Evolutionary conservation across 352 stramenopile species (phyloP).

Genomic region (Pythium volutum): DNA sequence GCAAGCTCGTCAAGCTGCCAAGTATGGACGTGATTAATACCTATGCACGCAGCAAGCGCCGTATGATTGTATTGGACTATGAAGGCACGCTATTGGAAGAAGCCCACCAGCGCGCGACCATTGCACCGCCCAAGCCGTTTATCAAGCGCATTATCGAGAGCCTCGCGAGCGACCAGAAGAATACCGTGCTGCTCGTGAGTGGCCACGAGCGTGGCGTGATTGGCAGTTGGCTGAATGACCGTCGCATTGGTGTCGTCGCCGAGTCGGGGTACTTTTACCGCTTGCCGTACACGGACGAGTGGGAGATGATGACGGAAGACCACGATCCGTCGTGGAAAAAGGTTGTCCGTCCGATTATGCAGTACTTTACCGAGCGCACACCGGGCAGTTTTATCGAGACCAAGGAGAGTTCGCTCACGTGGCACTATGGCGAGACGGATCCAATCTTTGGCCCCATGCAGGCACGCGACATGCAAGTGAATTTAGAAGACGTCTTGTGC

Average conservation of each 20-base stretch:
- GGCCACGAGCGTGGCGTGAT: constrained; percentile 70
- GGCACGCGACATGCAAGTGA: constrained; percentile 85
- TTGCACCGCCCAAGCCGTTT: constrained; percentile 54
- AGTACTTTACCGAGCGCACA: constrained; percentile 73
- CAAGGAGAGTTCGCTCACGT: constrained; percentile 62
- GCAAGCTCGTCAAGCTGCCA: constrained; percentile 48
- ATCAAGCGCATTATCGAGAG: constrained; percentile 59
- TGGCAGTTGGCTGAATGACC: constrained; percentile 65
- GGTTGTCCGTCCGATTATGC: constrained; percentile 69
- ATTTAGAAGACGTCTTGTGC: constrained; percentile 83
- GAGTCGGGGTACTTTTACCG: constrained; percentile 65
- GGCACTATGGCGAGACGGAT: constrained; percentile 72
- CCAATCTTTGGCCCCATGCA: constrained; percentile 80
- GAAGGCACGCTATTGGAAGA: constrained; percentile 76
- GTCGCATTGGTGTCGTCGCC: constrained; percentile 50
- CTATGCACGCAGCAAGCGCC: constrained; percentile 54
- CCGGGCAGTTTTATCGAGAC: constrained; percentile 63
- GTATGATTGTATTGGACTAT: constrained; percentile 78
- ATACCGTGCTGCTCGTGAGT: constrained; percentile 60
- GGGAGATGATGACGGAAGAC: constrained; percentile 59
- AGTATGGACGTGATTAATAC: constrained; percentile 43
- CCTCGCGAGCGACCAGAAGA: constrained; percentile 48
- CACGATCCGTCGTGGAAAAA: constrained; percentile 69
- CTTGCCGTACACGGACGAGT: constrained; percentile 44
- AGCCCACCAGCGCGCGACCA: constrained; percentile 53